Evolutionary conservation across 257 asterid genomes (phyloP).

Genomic region (Primulina eburnea): DNA sequence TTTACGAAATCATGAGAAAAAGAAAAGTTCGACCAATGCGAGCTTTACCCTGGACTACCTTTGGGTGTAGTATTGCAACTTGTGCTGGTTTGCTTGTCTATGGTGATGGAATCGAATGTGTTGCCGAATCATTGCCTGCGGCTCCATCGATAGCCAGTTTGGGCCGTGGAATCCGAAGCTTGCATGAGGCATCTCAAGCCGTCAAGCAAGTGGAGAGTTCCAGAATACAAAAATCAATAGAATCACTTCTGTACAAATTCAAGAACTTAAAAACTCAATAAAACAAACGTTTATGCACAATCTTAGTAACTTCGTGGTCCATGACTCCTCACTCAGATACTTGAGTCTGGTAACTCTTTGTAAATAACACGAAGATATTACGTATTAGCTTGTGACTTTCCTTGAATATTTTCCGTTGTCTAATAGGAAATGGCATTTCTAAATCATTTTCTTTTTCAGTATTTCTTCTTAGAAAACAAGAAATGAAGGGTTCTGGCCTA

Average conservation of each 20-base stretch:
- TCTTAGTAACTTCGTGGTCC: background rate
- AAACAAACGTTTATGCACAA: background rate
- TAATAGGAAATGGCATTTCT: background rate
- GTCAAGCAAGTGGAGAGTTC: conserved; percentile 58
- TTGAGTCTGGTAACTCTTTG: background rate
- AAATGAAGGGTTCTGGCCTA: too few relatives aligned
- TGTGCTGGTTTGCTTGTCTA: conserved; percentile 64
- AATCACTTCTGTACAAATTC: conserved; percentile 58
- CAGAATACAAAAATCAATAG: conserved; percentile 61
- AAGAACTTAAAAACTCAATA: conserved; percentile 46
- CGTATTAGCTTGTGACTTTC: background rate
- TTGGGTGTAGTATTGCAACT: conserved; percentile 81
- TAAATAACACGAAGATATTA: background rate
- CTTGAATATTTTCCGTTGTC: background rate
- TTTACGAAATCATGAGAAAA: conserved; percentile 87
- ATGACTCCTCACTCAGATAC: background rate
- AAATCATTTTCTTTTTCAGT: background rate
- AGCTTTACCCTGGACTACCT: conserved; percentile 75
- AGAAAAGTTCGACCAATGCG: conserved; percentile 53
- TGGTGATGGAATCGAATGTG: conserved; percentile 96
- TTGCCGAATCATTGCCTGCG: conserved; percentile 70
- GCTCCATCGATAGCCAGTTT: conserved; percentile 88
- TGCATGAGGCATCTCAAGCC: conserved; percentile 66
- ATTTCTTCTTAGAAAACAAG: too few relatives aligned
- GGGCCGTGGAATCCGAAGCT: conserved; percentile 82